These are phyloP conservation scores for Bidens hawaiensis DNA, from an alignment of 140 eudicot genomes.

Conservation along the genomic window DNA sequence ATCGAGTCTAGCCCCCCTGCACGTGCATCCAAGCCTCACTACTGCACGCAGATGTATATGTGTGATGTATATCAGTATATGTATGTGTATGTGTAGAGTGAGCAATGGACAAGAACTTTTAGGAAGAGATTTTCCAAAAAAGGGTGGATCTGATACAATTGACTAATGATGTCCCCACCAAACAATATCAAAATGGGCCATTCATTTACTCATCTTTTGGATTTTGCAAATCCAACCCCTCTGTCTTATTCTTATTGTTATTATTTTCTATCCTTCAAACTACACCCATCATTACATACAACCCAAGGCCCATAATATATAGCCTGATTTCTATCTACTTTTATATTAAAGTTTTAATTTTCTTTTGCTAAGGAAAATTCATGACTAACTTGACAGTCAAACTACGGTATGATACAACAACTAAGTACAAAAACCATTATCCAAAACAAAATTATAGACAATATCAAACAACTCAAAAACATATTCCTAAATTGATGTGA, in stretches of 20 bases:
- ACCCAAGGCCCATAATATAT: constrained; percentile 1
- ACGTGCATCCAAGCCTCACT: no score
- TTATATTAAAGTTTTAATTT: not conserved
- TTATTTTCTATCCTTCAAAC: not conserved
- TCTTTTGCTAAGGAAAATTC: no score
- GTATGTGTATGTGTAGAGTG: not conserved
- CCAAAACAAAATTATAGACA: not conserved
- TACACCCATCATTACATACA: not conserved
- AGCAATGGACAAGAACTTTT: constrained; percentile 12
- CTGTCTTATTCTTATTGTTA: not conserved
- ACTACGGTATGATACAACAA: not conserved
- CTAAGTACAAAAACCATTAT: not conserved
- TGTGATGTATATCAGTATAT: not conserved
- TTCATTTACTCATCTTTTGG: constrained; percentile 20
- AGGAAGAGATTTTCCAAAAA: constrained; percentile 26
- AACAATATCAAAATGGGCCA: constrained; percentile 30
- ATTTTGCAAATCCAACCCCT: constrained; percentile 30
- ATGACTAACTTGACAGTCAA: not conserved
- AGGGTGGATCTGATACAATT: constrained; percentile 20
- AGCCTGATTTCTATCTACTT: not conserved
- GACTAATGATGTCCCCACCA: constrained; percentile 30
- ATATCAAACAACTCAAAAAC: no score
- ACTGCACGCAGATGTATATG: no score
- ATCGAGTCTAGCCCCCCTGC: no score
- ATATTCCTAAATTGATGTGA: no score